Evolutionary conservation across 202 grass and related monocot genomes (phyloP), one percentile per base, ranked within the genome.

Genomic region (Setaria viridis): DNA sequence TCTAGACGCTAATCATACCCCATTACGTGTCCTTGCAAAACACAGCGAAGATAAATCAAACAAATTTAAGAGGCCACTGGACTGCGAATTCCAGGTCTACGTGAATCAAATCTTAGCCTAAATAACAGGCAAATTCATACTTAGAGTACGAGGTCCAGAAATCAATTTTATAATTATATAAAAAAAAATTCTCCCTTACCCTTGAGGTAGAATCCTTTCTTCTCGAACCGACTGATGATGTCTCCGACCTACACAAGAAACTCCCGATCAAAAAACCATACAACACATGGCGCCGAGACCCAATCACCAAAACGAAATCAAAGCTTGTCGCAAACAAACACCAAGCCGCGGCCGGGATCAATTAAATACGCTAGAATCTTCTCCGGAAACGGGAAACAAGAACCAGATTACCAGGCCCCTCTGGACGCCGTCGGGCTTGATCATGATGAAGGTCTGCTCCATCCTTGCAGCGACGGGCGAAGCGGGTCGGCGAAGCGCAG

Each of bases 161-260:
- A 72, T 56, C 54, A 70, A 57, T 64, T 34, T 11, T 20, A 51
- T 35, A 43, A 56, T 39, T 6, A 25, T 25, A 25, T 25, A 41
- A 41, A 41, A 33, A 19, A 51, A 55, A 46, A 11, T 25, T 25
- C 1, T 55, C 6, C 0, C 19, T 85, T 85, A 99, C 96, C 96
- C 85, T 87, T 99, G 25, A 99, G 74, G 58, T 99, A 99, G 93
- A 91, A 99, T 10, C 97, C 97, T 86, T 99, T 99, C 92, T 99
- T 94, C 91, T 99, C 97, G 19, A 99, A 99, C 15, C 93, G 65
- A 66, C 90, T 82, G 87, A 96, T 93, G 82, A 96, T 96, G 34
- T 96, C 97, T 16, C 97, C 97, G 51, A 99, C 86, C 93, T 99
- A 82, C 84, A 46, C 29, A 25, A 6, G 6, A 15, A 76, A 63